Evolutionary conservation across 306 rosid species (phyloP).

Genomic region (Abrus precatorius): DNA sequence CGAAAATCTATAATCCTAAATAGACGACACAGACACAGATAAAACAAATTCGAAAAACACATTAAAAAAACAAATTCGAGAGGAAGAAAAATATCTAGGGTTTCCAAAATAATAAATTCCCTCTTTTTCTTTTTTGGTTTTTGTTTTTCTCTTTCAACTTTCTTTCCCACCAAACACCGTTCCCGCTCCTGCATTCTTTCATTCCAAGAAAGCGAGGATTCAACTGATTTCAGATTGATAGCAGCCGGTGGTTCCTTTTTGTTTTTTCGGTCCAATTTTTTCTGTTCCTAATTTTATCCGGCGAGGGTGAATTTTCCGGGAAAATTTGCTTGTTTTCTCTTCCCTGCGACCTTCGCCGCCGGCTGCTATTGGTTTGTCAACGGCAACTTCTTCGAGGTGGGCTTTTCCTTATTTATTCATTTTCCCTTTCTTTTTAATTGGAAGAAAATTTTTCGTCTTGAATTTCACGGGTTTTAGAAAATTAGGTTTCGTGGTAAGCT

Average conservation of each 20-base stretch:
- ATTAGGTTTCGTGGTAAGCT: conserved; percentile 4
- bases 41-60: conserved; percentile 20
- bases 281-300: conserved; percentile 37
- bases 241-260: background rate
- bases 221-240: conserved; percentile 32
- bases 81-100: conserved; percentile 52
- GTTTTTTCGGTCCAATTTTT: background rate
- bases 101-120: conserved; percentile 39
- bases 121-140: conserved; percentile 15
- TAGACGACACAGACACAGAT: background rate
- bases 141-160: conserved; percentile 12
- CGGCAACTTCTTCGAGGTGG: conserved; percentile 58
- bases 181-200: conserved; percentile 54
- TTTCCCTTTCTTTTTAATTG: background rate
- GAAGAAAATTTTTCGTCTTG: background rate
- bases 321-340: conserved; percentile 48
- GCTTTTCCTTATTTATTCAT: background rate
- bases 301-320: conserved; percentile 40
- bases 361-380: conserved; percentile 44
- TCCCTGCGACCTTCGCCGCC: conserved; percentile 50
- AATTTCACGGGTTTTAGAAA: background rate
- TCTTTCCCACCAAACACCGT: conserved; percentile 74
- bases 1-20: conserved; percentile 5
- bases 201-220: conserved; percentile 41
- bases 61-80: background rate